phyloP scores from a whole-genome alignment of 306 rosid species.

The Acacia confusa region DNA sequence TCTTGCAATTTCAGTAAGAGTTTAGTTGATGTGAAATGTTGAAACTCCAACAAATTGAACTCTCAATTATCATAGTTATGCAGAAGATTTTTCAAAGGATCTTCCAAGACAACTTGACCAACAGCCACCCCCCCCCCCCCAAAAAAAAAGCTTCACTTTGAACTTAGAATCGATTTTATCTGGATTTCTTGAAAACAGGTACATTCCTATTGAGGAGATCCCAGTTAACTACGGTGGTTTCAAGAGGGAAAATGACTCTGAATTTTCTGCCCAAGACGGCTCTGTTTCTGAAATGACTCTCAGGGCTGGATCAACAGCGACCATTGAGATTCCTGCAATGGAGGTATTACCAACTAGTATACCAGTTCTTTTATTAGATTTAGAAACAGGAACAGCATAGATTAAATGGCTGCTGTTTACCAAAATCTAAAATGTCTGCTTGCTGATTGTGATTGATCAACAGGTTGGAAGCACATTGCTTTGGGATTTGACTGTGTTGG shows the following conservation, averaged over 20 bases:
- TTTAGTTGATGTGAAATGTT: not conserved
- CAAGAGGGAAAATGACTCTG: constrained; percentile 48
- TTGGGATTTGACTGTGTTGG: constrained; percentile 53
- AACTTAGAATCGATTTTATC: not conserved
- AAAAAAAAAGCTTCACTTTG: not conserved
- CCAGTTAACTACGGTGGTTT: constrained; percentile 53
- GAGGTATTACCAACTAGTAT: constrained; percentile 38
- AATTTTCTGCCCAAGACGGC: constrained; percentile 39
- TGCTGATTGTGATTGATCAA: not conserved
- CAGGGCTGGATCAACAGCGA: constrained; percentile 50
- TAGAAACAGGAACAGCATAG: not conserved
- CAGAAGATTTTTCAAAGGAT: not conserved
- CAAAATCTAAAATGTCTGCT: not conserved
- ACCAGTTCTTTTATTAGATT: not conserved
- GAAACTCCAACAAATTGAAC: not conserved
- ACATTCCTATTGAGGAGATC: constrained; percentile 52
- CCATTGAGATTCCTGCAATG: constrained; percentile 49
- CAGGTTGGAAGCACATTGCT: constrained; percentile 46
- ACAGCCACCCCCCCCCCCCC: too few relatives aligned
- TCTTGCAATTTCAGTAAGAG: not conserved
- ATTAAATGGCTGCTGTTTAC: not conserved
- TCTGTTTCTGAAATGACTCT: constrained; percentile 41
- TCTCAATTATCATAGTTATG: not conserved
- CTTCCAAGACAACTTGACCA: too few relatives aligned
- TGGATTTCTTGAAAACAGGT: constrained; percentile 31